Conservation (phyloP, 345 rosid species). For the Xanthoceras sorbifolium region DNA sequence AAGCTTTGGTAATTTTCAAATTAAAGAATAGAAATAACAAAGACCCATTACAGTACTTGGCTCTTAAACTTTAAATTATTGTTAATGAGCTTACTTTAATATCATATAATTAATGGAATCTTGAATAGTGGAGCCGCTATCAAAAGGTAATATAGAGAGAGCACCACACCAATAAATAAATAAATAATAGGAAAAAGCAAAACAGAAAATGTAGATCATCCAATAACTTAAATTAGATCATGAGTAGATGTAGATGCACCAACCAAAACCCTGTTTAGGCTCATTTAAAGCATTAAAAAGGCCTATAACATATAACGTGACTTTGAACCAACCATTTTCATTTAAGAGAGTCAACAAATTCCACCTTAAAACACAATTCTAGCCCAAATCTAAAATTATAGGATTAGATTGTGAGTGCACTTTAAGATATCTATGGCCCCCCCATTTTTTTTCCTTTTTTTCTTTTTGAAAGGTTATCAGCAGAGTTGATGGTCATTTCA, state of each 20-base stretch:
- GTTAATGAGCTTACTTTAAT: neutral
- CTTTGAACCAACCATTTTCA: constrained; percentile 24
- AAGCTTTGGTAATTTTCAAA: neutral
- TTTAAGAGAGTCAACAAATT: neutral
- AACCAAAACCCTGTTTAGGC: neutral
- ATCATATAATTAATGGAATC: neutral
- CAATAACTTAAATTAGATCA: neutral
- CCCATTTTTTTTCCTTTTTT: too few relatives aligned
- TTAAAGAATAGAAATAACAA: too few relatives aligned
- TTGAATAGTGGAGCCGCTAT: neutral
- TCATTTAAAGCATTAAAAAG: neutral
- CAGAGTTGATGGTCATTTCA: neutral
- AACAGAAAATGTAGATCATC: neutral
- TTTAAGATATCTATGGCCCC: neutral
- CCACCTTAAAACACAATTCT: constrained; percentile 7
- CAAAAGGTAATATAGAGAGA: neutral
- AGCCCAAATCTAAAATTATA: constrained; percentile 11
- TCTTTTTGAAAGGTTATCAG: neutral
- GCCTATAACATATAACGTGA: constrained; percentile 13
- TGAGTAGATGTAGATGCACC: constrained; percentile 8
- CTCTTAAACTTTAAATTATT: neutral
- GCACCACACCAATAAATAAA: neutral
- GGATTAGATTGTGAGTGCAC: constrained; percentile 18
- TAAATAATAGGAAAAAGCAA: neutral
- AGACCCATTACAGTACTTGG: neutral